Percentiles rank a stretch among this genome's conserved stretches.
Evolutionary conservation across 495 filamentous ascomycete genomes (phyloP).

Genomic region (Bacidia rubella): DNA sequence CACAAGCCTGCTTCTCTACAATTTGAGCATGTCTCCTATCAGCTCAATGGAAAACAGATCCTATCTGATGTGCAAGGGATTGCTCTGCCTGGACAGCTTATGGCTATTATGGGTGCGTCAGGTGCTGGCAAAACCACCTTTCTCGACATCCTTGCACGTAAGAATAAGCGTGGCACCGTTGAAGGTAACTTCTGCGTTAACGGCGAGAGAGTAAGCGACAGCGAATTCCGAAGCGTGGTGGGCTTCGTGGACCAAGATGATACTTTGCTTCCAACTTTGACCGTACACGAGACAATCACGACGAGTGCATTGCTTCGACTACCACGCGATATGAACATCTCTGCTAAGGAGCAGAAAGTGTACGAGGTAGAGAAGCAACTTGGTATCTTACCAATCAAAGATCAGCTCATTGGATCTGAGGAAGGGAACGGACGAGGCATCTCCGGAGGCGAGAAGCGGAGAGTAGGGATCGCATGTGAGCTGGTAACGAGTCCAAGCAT

Average conservation of each 20-base stretch:
- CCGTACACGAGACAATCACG: constrained; percentile 94
- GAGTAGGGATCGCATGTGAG: constrained; percentile 95
- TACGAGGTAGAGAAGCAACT: constrained; percentile 90
- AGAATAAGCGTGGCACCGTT: constrained; percentile 82
- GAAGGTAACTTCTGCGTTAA: constrained; percentile 85
- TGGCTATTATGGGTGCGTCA: constrained; percentile 97
- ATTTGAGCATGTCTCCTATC: constrained; percentile 80
- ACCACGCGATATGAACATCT: constrained; percentile 74
- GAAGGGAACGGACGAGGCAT: constrained; percentile 90
- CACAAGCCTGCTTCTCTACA: constrained; percentile 81
- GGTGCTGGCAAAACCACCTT: constrained; percentile 97
- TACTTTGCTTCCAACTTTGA: constrained; percentile 91
- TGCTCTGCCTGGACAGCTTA: constrained; percentile 77
- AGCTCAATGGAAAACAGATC: constrained; percentile 76
- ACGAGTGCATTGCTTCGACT: constrained; percentile 84
- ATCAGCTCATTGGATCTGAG: constrained; percentile 94
- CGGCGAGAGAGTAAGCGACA: constrained; percentile 73
- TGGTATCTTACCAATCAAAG: constrained; percentile 79
- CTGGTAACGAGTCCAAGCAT: constrained; percentile 96
- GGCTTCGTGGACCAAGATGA: constrained; percentile 98
- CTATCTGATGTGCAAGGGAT: constrained; percentile 67
- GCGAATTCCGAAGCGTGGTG: constrained; percentile 78
- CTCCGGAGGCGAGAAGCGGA: constrained; percentile 89
- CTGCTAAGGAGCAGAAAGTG: constrained; percentile 77
- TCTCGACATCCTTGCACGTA: constrained; percentile 88